phyloP scores from a whole-genome alignment of 164 flowering plant genomes.

The Annona squamosa region DNA sequence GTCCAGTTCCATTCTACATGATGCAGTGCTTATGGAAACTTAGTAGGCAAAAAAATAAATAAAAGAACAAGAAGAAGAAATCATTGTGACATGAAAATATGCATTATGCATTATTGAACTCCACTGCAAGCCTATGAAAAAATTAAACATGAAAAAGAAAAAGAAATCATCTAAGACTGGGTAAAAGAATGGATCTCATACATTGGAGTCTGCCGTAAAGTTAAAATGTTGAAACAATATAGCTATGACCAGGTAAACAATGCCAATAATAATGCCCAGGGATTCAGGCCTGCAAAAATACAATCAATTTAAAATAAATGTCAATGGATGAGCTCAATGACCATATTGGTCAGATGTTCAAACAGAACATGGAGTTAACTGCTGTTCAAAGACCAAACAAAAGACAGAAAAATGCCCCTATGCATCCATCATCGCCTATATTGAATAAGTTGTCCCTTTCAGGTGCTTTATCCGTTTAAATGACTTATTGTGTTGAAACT shows the following conservation, averaged over 20 bases:
- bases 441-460: neutral
- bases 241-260: conserved; percentile 70
- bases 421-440: neutral
- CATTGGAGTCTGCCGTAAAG: conserved; percentile 75
- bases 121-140: neutral
- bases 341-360: no score
- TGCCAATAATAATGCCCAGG: conserved; percentile 82
- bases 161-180: neutral
- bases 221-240: conserved; percentile 75
- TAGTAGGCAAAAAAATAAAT: neutral
- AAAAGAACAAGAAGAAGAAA: neutral
- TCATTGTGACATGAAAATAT: neutral
- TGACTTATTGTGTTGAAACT: neutral
- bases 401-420: neutral
- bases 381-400: no score
- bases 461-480: neutral
- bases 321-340: no score
- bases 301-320: neutral
- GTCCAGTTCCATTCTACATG: neutral
- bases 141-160: neutral
- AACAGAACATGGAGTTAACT: no score
- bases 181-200: conserved; percentile 26
- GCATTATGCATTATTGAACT: neutral
- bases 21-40: neutral
- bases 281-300: conserved; percentile 81